Conservation (phyloP, 345 rosid species). For the Gynandropsis gynandra region DNA sequence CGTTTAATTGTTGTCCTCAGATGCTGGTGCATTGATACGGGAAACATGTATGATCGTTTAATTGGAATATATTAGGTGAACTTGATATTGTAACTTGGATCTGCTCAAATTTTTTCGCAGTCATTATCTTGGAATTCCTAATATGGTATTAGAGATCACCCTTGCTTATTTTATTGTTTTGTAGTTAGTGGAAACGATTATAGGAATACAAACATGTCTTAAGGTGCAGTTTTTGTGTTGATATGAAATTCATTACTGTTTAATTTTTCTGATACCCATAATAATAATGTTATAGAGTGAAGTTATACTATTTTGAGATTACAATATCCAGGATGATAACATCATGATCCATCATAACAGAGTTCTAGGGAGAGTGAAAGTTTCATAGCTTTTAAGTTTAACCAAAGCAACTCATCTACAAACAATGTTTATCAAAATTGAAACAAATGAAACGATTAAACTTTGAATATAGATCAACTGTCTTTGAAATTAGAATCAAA, state of each 20-base stretch:
- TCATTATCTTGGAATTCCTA: neutral
- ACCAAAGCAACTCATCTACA: too few relatives aligned
- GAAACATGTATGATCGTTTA: neutral
- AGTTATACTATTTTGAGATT: slow-evolving; percentile 10
- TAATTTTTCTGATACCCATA: neutral
- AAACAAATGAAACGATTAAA: too few relatives aligned
- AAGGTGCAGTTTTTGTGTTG: slow-evolving; percentile 34
- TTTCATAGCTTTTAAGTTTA: too few relatives aligned
- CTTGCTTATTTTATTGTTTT: slow-evolving; percentile 7
- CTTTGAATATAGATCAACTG: too few relatives aligned
- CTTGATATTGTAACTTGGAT: neutral
- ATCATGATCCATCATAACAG: too few relatives aligned
- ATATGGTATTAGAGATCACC: slow-evolving; percentile 7
- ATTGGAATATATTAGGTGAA: neutral
- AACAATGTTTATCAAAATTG: too few relatives aligned
- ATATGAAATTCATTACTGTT: neutral
- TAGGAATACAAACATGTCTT: slow-evolving; percentile 47
- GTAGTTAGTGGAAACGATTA: slow-evolving; percentile 85
- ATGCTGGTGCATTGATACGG: neutral
- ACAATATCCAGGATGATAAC: slow-evolving; percentile 85
- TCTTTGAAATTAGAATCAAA: too few relatives aligned
- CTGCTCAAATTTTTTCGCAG: neutral
- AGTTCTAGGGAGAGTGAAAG: too few relatives aligned
- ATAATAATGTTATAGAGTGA: neutral
- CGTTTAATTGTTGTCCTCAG: too few relatives aligned